phyloP scores from a whole-genome alignment of 225 moss, liverwort and hornwort genomes.

The Bryoerythrophyllum caledonicum region DNA sequence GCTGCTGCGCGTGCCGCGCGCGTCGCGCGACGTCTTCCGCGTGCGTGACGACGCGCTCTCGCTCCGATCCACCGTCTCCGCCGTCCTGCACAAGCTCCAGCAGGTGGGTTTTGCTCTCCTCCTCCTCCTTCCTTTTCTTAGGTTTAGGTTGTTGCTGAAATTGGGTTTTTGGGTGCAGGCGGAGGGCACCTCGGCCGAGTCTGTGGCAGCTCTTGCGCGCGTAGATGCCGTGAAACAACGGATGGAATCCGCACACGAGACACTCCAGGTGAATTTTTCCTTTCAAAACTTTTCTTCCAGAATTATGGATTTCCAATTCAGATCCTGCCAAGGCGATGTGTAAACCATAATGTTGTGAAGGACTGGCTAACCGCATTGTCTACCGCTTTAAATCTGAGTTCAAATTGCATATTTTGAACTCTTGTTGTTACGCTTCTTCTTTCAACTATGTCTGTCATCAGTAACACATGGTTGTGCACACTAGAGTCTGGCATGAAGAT shows the following conservation, averaged over 20 bases:
- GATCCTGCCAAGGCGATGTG: constrained; percentile 2
- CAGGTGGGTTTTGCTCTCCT: constrained; percentile 45
- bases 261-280: constrained; percentile 64
- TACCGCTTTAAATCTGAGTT: not conserved
- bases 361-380: not conserved
- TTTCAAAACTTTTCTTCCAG: not conserved
- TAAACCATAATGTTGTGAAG: not conserved
- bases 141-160: constrained; percentile 7
- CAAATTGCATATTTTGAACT: too few relatives aligned
- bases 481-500: too few relatives aligned
- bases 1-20: constrained; percentile 86
- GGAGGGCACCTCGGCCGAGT: constrained; percentile 93
- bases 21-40: constrained; percentile 89
- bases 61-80: constrained; percentile 92
- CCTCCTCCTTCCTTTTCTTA: not conserved
- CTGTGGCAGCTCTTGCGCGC: constrained; percentile 94
- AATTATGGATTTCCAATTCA: not conserved
- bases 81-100: constrained; percentile 86
- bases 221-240: constrained; percentile 97
- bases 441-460: not conserved
- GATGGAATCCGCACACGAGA: constrained; percentile 98
- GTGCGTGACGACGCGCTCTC: constrained; percentile 91
- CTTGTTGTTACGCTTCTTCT: too few relatives aligned
- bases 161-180: constrained; percentile 52
- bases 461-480: too few relatives aligned